These are phyloP conservation scores for Dacryopinax primogenitus DNA, from an alignment of 768 basidiomycete genomes.

Conservation along the genomic window DNA sequence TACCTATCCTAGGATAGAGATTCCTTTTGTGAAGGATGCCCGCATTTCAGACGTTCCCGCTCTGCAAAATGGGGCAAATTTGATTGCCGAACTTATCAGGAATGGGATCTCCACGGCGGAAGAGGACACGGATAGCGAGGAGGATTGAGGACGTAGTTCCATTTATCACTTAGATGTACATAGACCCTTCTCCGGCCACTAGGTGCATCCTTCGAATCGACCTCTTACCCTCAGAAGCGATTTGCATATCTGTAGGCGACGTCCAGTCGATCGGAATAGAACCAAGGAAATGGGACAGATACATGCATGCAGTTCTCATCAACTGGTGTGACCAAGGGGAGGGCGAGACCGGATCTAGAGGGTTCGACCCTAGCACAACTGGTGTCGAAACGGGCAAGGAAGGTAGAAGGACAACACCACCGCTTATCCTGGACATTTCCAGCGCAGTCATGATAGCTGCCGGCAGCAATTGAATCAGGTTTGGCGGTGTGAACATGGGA, in stretches of 20 bases:
- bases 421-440: background rate
- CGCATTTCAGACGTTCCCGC: background rate
- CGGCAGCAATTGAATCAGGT: background rate
- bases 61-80: background rate
- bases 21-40: background rate
- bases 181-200: constrained; percentile 3
- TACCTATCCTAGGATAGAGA: background rate
- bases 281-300: background rate
- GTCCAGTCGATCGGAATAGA: background rate
- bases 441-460: background rate
- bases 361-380: background rate
- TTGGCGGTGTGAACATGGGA: background rate
- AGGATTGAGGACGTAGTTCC: background rate
- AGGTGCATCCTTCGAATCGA: background rate
- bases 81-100: background rate
- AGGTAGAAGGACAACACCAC: background rate
- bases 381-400: background rate
- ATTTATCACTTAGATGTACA: background rate
- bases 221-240: background rate
- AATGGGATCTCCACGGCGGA: background rate
- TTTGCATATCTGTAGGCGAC: background rate
- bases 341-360: background rate
- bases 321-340: background rate
- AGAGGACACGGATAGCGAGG: background rate
- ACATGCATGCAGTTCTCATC: background rate